phyloP scores from a whole-genome alignment of 2,329 filamentous ascomycete species.

The Fusarium haematococcum region DNA sequence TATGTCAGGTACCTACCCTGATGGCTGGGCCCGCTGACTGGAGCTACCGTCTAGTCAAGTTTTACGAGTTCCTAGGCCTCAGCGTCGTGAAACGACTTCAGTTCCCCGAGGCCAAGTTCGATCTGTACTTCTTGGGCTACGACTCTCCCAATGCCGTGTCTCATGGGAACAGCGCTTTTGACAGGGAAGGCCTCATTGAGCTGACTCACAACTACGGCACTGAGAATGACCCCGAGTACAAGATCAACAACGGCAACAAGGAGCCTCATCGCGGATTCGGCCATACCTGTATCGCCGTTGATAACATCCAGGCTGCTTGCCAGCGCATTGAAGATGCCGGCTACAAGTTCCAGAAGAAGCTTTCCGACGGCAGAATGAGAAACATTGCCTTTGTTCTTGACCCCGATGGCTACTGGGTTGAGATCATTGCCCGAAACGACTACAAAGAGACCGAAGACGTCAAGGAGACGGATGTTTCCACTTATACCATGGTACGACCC shows the following conservation, averaged over 20 bases:
- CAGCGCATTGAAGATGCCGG: constrained; percentile 89
- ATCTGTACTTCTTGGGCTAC: constrained; percentile 95
- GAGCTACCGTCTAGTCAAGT: constrained; percentile 72
- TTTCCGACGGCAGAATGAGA: constrained; percentile 87
- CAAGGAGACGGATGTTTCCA: constrained; percentile 77
- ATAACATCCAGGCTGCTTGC: constrained; percentile 90
- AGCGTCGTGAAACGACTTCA: constrained; percentile 83
- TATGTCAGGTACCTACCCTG: constrained; percentile 54
- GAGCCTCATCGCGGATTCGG: constrained; percentile 88
- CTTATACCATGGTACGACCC: constrained; percentile 75
- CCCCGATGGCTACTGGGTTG: constrained; percentile 89
- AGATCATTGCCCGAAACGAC: constrained; percentile 80
- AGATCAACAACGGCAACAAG: constrained; percentile 88
- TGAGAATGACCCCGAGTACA: constrained; percentile 84
- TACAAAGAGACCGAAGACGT: constrained; percentile 78
- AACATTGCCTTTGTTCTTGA: constrained; percentile 92
- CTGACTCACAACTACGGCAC: constrained; percentile 89
- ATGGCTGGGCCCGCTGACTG: constrained; percentile 22
- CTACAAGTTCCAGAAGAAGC: constrained; percentile 95
- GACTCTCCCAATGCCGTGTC: constrained; percentile 82
- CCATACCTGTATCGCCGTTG: constrained; percentile 85
- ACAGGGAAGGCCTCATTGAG: constrained; percentile 91
- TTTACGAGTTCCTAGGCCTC: constrained; percentile 94
- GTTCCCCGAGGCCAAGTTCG: constrained; percentile 90
- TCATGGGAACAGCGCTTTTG: constrained; percentile 76